These are phyloP conservation scores for Mychonastes homosphaera DNA, from an alignment of 139 green algal genomes.

Conservation along the genomic window DNA sequence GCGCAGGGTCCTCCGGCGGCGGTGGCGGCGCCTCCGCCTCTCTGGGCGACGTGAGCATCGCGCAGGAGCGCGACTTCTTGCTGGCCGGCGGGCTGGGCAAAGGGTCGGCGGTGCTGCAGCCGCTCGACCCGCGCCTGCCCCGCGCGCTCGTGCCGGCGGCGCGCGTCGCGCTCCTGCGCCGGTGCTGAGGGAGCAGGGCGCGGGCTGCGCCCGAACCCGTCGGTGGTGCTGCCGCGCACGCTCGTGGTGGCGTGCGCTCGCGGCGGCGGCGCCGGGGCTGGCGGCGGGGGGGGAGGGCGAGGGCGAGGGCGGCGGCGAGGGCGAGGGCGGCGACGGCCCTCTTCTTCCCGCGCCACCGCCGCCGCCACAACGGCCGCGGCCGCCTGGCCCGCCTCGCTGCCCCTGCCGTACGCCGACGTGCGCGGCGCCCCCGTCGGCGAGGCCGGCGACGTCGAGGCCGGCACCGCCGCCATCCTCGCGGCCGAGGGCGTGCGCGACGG, in stretches of 20 bases:
- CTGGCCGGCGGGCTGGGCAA: constrained; percentile 12
- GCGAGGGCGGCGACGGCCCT: neutral
- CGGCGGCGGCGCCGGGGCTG: neutral
- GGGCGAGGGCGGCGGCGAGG: neutral
- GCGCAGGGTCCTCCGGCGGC: neutral
- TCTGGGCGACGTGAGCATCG: neutral
- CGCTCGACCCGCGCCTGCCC: constrained; percentile 57
- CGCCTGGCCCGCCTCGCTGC: neutral
- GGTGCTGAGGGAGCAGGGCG: constrained; percentile 11
- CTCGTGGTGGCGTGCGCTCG: no score
- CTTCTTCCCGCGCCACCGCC: neutral
- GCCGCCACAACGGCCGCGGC: neutral
- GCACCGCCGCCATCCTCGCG: constrained; percentile 53
- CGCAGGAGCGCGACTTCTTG: no score
- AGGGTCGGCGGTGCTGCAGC: constrained; percentile 36
- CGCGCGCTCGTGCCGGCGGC: constrained; percentile 25
- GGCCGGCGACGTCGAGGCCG: constrained; percentile 58
- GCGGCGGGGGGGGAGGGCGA: neutral
- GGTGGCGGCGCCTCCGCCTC: constrained; percentile 2
- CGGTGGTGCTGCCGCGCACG: no score
- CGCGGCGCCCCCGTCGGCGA: constrained; percentile 35
- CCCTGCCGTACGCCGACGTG: constrained; percentile 27
- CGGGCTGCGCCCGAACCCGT: no score
- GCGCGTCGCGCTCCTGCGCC: constrained; percentile 7
- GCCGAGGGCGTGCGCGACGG: constrained; percentile 30